phyloP scores from a whole-genome alignment of 2,329 filamentous ascomycete species.

The Colletotrichum lindemuthianum region DNA sequence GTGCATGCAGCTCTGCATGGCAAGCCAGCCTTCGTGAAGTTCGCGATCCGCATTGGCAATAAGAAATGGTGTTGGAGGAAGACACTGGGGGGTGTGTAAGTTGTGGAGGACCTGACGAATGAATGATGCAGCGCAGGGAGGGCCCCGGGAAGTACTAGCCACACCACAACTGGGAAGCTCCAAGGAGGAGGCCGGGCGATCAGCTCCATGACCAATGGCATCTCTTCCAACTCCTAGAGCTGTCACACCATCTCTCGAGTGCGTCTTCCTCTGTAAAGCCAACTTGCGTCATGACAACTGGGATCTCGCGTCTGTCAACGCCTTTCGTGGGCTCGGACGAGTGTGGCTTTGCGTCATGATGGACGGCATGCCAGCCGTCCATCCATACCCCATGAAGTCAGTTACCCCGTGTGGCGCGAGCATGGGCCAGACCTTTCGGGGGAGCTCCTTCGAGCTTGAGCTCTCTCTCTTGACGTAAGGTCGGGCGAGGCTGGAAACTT shows the following conservation, averaged over 20 bases:
- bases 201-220: constrained; percentile 42
- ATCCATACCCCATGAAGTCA: constrained; percentile 35
- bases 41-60: constrained; percentile 27
- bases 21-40: constrained; percentile 20
- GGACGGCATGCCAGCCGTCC: constrained; percentile 15
- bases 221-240: constrained; percentile 6
- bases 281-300: constrained; percentile 37
- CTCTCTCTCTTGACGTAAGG: constrained; percentile 35
- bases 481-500: constrained; percentile 33
- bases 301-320: constrained; percentile 22
- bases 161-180: constrained; percentile 30
- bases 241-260: constrained; percentile 36
- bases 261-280: constrained; percentile 22
- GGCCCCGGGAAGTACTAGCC: constrained; percentile 31
- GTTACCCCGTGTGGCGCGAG: constrained; percentile 32
- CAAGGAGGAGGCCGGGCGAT: constrained; percentile 41
- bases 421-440: constrained; percentile 27
- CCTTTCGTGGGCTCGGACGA: constrained; percentile 32
- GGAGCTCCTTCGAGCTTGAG: constrained; percentile 31
- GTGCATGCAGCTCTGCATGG: constrained; percentile 17
- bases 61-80: constrained; percentile 28
- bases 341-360: constrained; percentile 40
- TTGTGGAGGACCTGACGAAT: constrained; percentile 36
- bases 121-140: constrained; percentile 35
- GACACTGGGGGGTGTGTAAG: constrained; percentile 9